phyloP scores from a whole-genome alignment of 2,329 filamentous ascomycete species.

The Cercospora sp. region DNA sequence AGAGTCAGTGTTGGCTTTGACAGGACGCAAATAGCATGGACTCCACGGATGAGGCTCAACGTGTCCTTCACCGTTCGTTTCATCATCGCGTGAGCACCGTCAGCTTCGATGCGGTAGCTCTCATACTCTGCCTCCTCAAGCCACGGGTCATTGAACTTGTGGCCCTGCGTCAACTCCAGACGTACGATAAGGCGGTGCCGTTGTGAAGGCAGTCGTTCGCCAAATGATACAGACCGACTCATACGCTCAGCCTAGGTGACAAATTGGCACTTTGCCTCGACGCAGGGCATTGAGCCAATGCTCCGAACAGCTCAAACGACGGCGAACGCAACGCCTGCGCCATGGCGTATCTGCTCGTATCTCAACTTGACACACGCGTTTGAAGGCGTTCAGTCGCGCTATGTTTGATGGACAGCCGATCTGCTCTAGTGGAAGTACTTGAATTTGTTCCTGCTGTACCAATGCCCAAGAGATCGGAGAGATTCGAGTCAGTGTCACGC shows the following conservation, averaged over 20 bases:
- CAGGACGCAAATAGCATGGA: neutral
- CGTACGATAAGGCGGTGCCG: slow-evolving; percentile 5
- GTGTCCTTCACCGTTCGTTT: neutral
- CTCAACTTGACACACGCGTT: neutral
- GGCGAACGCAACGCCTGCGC: neutral
- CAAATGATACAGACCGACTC: neutral
- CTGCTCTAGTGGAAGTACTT: neutral
- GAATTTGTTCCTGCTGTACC: neutral
- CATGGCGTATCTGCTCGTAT: neutral
- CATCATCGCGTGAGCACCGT: neutral
- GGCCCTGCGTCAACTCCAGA: neutral
- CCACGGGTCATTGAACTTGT: neutral
- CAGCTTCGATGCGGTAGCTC: neutral
- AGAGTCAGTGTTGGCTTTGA: neutral
- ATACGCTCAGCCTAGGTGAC: slow-evolving; percentile 2
- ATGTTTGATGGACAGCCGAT: slow-evolving; percentile 20
- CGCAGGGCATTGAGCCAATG: neutral
- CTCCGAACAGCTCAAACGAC: neutral
- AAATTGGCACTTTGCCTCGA: neutral
- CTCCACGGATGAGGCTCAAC: neutral
- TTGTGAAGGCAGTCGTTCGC: slow-evolving; percentile 11
- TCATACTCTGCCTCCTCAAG: neutral
- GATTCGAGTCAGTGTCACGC: slow-evolving; percentile 16
- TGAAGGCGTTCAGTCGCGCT: neutral
- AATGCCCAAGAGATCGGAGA: neutral